Percentiles rank a stretch among this genome's conserved stretches.
Evolutionary conservation across 225 moss, liverwort and hornwort species (phyloP).

Genomic region (Pleurozium schreberi): DNA sequence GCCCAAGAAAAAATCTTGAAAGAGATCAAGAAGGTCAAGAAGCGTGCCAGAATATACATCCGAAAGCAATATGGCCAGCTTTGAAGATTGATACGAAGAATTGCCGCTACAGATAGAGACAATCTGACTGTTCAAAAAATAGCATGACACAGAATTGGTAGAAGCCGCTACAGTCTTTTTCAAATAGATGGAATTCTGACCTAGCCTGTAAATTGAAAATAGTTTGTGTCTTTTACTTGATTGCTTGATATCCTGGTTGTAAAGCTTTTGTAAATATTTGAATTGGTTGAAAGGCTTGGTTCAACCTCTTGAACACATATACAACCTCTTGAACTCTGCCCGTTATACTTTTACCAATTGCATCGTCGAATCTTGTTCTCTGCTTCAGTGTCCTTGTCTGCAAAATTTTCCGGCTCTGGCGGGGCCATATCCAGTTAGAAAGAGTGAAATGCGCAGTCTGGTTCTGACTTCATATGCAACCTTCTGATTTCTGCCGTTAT

Average conservation of each 20-base stretch:
- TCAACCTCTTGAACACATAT: not conserved
- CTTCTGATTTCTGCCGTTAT: not conserved
- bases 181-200: not conserved
- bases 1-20: conserved; percentile 18
- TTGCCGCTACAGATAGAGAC: not conserved
- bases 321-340: not conserved
- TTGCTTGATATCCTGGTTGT: not conserved
- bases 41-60: not conserved
- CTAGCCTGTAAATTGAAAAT: not conserved
- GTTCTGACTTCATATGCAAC: not conserved
- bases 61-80: conserved; percentile 12
- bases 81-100: not conserved
- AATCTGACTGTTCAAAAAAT: not conserved
- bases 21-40: conserved; percentile 11
- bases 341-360: no score
- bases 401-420: no score
- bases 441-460: not conserved
- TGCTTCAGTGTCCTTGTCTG: not conserved
- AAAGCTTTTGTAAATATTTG: not conserved
- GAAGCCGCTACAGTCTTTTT: not conserved
- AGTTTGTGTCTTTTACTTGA: not conserved
- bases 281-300: not conserved
- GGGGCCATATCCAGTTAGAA: no score
- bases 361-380: not conserved
- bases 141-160: not conserved